Conservation (phyloP, 345 rosid species). For the Camelina neglecta region DNA sequence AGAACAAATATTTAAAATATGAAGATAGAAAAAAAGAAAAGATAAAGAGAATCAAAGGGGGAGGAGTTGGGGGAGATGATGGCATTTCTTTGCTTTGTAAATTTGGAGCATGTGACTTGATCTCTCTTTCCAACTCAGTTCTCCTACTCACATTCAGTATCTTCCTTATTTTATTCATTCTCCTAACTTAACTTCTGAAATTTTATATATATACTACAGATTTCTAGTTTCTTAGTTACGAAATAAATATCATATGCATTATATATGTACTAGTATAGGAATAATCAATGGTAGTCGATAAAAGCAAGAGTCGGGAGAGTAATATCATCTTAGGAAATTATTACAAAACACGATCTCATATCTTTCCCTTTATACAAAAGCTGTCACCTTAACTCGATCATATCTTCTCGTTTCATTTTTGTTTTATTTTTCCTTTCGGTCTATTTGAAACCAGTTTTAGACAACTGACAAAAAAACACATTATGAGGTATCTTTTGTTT, state of each 20-base stretch:
- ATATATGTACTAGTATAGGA: background rate
- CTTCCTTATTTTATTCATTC: conserved; percentile 14
- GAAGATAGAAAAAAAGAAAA: conserved; percentile 30
- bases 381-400: conserved; percentile 25
- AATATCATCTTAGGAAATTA: conserved; percentile 32
- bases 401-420: background rate
- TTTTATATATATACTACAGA: background rate
- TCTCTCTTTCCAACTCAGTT: conserved; percentile 47
- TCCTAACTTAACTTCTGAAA: background rate
- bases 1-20: background rate
- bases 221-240: background rate
- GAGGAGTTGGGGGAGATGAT: conserved; percentile 45
- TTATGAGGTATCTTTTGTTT: conserved; percentile 1
- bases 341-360: conserved; percentile 37
- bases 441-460: conserved; percentile 20
- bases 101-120: conserved; percentile 44
- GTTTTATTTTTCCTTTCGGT: conserved; percentile 24
- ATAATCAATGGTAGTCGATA: conserved; percentile 11
- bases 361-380: conserved; percentile 31
- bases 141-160: conserved; percentile 23
- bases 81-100: conserved; percentile 45
- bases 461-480: conserved; percentile 26
- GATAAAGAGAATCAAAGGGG: conserved; percentile 39
- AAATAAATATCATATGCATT: background rate
- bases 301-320: conserved; percentile 33